These are phyloP conservation scores for Yamadazyma dendronema DNA, from an alignment of 1,139 yeast species.

Conservation along the genomic window DNA sequence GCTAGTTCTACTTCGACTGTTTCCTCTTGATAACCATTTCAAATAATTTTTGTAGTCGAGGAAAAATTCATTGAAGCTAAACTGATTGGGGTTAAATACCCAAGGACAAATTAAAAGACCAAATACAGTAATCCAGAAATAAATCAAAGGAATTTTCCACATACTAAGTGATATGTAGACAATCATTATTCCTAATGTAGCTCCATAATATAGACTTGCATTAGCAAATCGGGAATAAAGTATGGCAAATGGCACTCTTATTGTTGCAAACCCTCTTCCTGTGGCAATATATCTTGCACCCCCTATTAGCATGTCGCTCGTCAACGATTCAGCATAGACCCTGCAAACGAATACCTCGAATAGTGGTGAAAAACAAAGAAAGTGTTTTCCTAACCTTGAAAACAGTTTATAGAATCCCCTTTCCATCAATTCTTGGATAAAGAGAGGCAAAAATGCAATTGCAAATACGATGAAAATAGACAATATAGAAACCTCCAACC, in stretches of 20 bases:
- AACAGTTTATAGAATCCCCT: conserved; percentile 47
- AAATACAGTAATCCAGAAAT: conserved; percentile 49
- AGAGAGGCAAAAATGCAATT: conserved; percentile 50
- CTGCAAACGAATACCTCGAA: conserved; percentile 55
- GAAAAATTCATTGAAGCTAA: conserved; percentile 47
- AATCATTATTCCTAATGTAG: conserved; percentile 35
- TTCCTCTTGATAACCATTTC: conserved; percentile 48
- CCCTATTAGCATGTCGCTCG: conserved; percentile 48
- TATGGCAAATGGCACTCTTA: conserved; percentile 41
- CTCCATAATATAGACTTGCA: conserved; percentile 47
- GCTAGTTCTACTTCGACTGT: conserved; percentile 24
- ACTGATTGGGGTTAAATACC: conserved; percentile 52
- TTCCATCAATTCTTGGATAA: conserved; percentile 51
- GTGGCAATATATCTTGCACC: conserved; percentile 57
- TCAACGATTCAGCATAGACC: conserved; percentile 48
- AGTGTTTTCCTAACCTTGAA: conserved; percentile 44
- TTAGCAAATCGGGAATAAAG: conserved; percentile 48
- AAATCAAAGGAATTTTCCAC: conserved; percentile 48
- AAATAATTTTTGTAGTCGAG: conserved; percentile 43
- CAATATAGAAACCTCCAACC: conserved; percentile 49
- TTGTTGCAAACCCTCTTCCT: conserved; percentile 55
- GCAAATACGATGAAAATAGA: conserved; percentile 51
- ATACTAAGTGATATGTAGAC: conserved; percentile 43
- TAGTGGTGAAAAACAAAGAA: conserved; percentile 50
- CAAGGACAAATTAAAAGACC: conserved; percentile 50